Conservation (phyloP, 495 filamentous ascomycete genomes). For the Hypoxylon lenormandii region DNA sequence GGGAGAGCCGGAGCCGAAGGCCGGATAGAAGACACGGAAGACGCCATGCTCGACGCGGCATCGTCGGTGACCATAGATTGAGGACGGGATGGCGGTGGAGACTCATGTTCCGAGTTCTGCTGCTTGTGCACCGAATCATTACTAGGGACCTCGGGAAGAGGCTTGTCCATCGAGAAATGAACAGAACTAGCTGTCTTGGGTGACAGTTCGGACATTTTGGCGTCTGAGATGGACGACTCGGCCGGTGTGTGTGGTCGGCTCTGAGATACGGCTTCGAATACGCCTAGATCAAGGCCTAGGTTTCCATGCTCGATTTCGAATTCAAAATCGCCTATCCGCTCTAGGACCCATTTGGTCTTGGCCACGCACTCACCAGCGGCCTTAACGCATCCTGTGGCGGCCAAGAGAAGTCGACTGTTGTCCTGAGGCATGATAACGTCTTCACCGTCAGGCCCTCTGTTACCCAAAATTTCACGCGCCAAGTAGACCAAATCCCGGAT, state of each 20-base stretch:
- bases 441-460: conserved; percentile 70
- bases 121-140: conserved; percentile 60
- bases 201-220: conserved; percentile 47
- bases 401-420: conserved; percentile 78
- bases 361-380: conserved; percentile 90
- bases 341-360: conserved; percentile 85
- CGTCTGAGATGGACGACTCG: conserved; percentile 52
- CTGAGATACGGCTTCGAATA: conserved; percentile 51
- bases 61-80: conserved; percentile 54
- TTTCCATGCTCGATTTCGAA: conserved; percentile 67
- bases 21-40: conserved; percentile 58
- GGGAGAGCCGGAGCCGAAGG: conserved; percentile 59
- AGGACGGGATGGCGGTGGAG: conserved; percentile 55
- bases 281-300: conserved; percentile 62
- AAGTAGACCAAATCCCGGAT: conserved; percentile 82
- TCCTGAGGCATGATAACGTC: conserved; percentile 85
- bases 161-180: conserved; percentile 45
- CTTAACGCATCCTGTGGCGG: conserved; percentile 89
- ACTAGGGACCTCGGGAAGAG: conserved; percentile 52
- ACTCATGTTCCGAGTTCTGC: conserved; percentile 47
- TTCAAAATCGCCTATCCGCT: conserved; percentile 93
- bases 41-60: conserved; percentile 50
- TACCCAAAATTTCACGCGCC: conserved; percentile 79
- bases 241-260: conserved; percentile 56
- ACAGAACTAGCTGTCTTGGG: conserved; percentile 35